Conservation (phyloP, 306 rosid species). For the Parietaria judaica region DNA sequence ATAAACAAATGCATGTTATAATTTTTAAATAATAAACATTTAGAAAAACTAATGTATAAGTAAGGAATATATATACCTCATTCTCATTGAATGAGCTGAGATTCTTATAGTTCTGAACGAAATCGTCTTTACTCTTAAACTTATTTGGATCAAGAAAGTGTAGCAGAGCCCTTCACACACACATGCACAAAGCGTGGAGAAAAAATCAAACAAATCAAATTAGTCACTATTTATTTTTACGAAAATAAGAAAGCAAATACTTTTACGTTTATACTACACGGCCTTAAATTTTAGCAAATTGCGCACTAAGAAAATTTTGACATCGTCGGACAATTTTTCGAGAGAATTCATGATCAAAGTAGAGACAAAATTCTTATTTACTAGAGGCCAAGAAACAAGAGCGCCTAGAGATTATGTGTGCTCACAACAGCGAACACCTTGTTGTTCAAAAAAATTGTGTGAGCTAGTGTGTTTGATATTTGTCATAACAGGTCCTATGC, state of each 20-base stretch:
- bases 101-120: conserved; percentile 93
- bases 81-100: conserved; percentile 94
- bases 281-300: neutral
- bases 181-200: neutral
- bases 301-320: neutral
- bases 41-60: neutral
- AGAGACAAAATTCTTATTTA: too few species aligned
- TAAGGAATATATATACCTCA: conserved; percentile 45
- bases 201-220: neutral
- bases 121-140: conserved; percentile 89
- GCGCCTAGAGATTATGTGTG: too few species aligned
- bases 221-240: too few species aligned
- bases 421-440: too few species aligned
- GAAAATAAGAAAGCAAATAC: neutral
- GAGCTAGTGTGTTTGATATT: too few species aligned
- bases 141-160: conserved; percentile 88
- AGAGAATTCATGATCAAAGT: too few species aligned
- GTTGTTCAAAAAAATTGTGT: too few species aligned
- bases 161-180: conserved; percentile 72
- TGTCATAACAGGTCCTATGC: neutral
- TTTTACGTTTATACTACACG: neutral
- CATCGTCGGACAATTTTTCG: too few species aligned
- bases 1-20: conserved; percentile 10
- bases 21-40: neutral
- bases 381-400: too few species aligned